Percentiles rank a stretch among this genome's conserved stretches.
Conservation (phyloP, 768 basidiomycete species). For the Trametes cingulata region DNA sequence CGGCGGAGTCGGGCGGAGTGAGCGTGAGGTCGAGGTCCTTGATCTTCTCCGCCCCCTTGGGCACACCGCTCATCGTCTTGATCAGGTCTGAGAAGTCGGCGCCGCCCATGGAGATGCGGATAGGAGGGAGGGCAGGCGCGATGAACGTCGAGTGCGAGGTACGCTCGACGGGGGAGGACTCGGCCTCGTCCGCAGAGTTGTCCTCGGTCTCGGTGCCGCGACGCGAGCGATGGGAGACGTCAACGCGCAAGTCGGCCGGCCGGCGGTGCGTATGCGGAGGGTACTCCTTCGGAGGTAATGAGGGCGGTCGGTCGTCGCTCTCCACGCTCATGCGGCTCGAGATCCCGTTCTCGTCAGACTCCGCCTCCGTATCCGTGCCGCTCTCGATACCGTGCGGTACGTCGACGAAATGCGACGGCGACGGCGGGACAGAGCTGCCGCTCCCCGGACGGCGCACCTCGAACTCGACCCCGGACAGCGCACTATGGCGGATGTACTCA, state of each 20-base stretch:
- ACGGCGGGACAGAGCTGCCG: constrained; percentile 49
- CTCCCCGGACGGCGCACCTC: constrained; percentile 33
- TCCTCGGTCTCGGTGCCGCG: constrained; percentile 31
- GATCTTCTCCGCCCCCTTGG: constrained; percentile 46
- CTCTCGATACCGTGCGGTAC: constrained; percentile 75
- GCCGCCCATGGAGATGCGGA: constrained; percentile 85
- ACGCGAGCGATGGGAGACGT: constrained; percentile 39
- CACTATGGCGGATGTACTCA: constrained; percentile 22
- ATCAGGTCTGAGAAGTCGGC: constrained; percentile 80
- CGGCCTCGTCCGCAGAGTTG: constrained; percentile 35
- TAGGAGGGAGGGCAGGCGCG: constrained; percentile 85
- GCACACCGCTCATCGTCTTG: constrained; percentile 54
- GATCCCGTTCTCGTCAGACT: constrained; percentile 40
- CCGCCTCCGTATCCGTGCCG: constrained; percentile 70
- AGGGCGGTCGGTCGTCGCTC: constrained; percentile 17
- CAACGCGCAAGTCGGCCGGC: constrained; percentile 26
- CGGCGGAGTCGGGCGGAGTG: constrained; percentile 17
- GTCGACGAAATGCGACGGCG: constrained; percentile 64
- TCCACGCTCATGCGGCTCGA: background rate
- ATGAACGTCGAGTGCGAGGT: constrained; percentile 77
- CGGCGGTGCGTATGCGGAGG: background rate
- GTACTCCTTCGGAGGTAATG: constrained; percentile 26
- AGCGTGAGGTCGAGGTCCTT: constrained; percentile 34
- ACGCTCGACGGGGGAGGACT: constrained; percentile 65
- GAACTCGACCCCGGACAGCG: constrained; percentile 22